Evolutionary conservation across 768 basidiomycete genomes (phyloP).

Genomic region (Favolaschia claudopus): DNA sequence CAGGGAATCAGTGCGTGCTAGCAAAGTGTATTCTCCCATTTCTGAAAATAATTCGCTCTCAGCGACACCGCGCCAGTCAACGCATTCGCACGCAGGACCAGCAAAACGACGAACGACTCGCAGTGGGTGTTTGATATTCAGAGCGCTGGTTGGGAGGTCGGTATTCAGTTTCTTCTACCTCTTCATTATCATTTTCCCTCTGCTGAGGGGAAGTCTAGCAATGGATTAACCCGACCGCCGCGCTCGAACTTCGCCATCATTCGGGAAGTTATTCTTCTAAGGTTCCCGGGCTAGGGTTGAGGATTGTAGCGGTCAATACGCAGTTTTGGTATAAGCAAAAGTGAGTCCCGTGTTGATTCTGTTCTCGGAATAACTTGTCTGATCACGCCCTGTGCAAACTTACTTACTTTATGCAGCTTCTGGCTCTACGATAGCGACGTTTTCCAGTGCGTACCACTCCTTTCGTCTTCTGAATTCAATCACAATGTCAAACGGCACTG

Average conservation of each 20-base stretch:
- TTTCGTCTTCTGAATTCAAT: not conserved
- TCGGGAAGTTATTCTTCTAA: slow-evolving; percentile 44
- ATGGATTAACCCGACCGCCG: slow-evolving; percentile 42
- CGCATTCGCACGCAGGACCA: slow-evolving; percentile 45
- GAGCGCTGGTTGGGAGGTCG: slow-evolving; percentile 37
- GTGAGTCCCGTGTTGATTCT: slow-evolving; percentile 18
- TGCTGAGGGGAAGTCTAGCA: no score
- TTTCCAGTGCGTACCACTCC: slow-evolving; percentile 33
- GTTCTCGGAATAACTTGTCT: not conserved
- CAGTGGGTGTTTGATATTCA: slow-evolving; percentile 47
- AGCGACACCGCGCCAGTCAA: slow-evolving; percentile 52
- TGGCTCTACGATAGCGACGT: slow-evolving; percentile 50
- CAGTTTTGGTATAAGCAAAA: slow-evolving; percentile 49
- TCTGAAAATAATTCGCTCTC: no score
- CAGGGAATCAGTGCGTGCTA: slow-evolving; percentile 26
- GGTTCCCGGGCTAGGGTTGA: slow-evolving; percentile 41
- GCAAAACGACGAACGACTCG: slow-evolving; percentile 27
- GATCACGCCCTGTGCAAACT: no score
- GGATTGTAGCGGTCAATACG: slow-evolving; percentile 50
- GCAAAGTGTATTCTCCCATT: no score
- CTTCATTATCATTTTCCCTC: not conserved
- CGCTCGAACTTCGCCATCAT: slow-evolving; percentile 35
- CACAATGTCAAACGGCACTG: not conserved
- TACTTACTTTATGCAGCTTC: slow-evolving; percentile 31
- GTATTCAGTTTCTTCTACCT: not conserved